phyloP scores from a whole-genome alignment of 345 rosid genomes.

The Clausena lansium region DNA sequence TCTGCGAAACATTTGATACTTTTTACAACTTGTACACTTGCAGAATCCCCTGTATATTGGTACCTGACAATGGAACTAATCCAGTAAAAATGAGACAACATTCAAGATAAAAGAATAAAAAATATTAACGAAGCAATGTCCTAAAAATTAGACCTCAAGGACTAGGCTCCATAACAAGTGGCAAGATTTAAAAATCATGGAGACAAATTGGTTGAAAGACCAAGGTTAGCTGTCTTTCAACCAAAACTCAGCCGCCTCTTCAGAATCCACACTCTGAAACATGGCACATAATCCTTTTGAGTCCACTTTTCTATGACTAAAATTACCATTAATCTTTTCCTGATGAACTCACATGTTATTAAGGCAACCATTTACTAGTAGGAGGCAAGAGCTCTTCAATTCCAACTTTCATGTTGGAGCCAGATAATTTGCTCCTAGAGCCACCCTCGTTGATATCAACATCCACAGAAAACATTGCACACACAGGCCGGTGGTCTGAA shows the following conservation, averaged over 20 bases:
- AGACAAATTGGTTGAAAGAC: not conserved
- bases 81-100: not conserved
- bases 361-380: conserved; percentile 12
- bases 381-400: conserved; percentile 42
- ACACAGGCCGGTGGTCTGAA: conserved; percentile 93
- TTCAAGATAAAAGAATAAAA: not conserved
- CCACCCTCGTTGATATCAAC: conserved; percentile 46
- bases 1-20: not conserved
- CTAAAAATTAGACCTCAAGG: not conserved
- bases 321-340: not conserved
- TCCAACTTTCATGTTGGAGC: conserved; percentile 38
- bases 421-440: conserved; percentile 21
- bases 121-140: not conserved
- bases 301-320: not conserved
- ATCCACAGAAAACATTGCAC: conserved; percentile 54
- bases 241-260: not conserved
- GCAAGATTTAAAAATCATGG: not conserved
- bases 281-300: not conserved
- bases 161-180: not conserved
- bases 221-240: not conserved
- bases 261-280: not conserved
- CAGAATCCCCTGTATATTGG: conserved; percentile 10
- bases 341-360: conserved; percentile 13
- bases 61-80: not conserved
- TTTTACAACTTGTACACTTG: not conserved